Base-by-base conservation (phyloP, 1,139 yeast species). In the Kodamaea suecica region DNA sequence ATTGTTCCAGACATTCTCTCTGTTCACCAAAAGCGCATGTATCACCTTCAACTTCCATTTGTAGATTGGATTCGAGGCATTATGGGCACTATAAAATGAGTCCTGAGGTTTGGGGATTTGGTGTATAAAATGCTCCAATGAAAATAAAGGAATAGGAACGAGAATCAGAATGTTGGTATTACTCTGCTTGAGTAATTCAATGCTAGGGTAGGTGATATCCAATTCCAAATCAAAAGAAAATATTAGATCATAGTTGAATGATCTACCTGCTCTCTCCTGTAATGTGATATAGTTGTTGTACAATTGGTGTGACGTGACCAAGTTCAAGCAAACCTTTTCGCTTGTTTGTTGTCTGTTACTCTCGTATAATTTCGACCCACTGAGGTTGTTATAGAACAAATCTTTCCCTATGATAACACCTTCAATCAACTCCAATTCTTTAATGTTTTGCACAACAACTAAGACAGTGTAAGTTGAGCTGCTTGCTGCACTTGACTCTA, bases 391-490 rank as follows among this genome's bases (percentile, higher is more conserved):
- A 49, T 81, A 80, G 39, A 67, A 65, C 19, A 79, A 54, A 26
- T 64, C 56, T 48, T 82, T 77, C 0, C 92, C 92, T 19, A 82
- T 63, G 13, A 82, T 54, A 16, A 80, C 59, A 0, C 86, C 82
- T 51, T 84, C 94, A 3, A 84, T 66, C 29, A 82, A 58, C 48
- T 84, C 94, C 47, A 84, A 57, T 50, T 83, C 92, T 47, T 81
- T 79, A 23, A 80, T 70, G 44, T 70, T 74, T 27, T 73, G 72
- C 0, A 86, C 80, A 4, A 80, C 73, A n/a, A 83, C 66, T 28
- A 78, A 58, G 15, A 80, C 50, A 26, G 70, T 56, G 40, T 37
- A 45, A 36, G 21, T 28, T 28, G 13, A 20, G 8, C 14, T 29
- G 9, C 19, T 27, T 28, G 32, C 11, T 32, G 19, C 14, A 25